These are phyloP conservation scores for Parastagonospora nodorum DNA, from an alignment of 2,329 filamentous ascomycete species.

Conservation along the genomic window DNA sequence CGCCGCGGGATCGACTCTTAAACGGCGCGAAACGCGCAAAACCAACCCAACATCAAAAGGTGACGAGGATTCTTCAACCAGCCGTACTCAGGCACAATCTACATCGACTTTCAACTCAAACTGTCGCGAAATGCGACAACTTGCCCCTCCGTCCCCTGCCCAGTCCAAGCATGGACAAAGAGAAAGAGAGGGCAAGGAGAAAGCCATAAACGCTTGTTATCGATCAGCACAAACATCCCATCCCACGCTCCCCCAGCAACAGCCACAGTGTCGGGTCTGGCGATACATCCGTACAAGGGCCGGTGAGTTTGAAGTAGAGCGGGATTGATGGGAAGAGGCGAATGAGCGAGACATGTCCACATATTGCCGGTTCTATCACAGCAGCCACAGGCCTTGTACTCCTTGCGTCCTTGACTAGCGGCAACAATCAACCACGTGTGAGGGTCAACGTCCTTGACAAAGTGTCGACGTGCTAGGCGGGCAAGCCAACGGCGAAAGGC, in stretches of 20 bases:
- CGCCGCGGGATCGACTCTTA: slow-evolving; percentile 40
- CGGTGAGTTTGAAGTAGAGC: slow-evolving; percentile 32
- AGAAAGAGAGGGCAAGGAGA: slow-evolving; percentile 32
- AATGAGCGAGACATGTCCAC: slow-evolving; percentile 51
- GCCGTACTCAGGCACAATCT: slow-evolving; percentile 42
- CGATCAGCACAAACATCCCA: slow-evolving; percentile 44
- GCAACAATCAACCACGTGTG: slow-evolving; percentile 20
- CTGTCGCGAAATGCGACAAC: slow-evolving; percentile 2
- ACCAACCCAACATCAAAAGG: slow-evolving; percentile 47
- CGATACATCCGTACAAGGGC: slow-evolving; percentile 44
- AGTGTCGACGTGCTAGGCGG: slow-evolving; percentile 41
- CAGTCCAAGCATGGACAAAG: slow-evolving; percentile 14
- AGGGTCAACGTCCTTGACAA: slow-evolving; percentile 27
- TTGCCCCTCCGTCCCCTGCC: slow-evolving; percentile 6
- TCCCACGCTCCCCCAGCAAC: slow-evolving; percentile 34
- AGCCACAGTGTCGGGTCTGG: slow-evolving; percentile 43
- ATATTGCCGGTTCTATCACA: slow-evolving; percentile 48
- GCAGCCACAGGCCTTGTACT: slow-evolving; percentile 26
- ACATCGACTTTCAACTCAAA: slow-evolving; percentile 44
- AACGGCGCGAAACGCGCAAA: slow-evolving; percentile 38
- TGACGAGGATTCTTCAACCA: slow-evolving; percentile 47
- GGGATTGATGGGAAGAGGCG: slow-evolving; percentile 31
- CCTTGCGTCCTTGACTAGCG: slow-evolving; percentile 34
- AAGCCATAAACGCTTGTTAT: slow-evolving; percentile 49
- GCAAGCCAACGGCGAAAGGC: slow-evolving; percentile 46